Evolutionary conservation across 148 eudicot species (phyloP).

Genomic region (Nyssa sinensis): DNA sequence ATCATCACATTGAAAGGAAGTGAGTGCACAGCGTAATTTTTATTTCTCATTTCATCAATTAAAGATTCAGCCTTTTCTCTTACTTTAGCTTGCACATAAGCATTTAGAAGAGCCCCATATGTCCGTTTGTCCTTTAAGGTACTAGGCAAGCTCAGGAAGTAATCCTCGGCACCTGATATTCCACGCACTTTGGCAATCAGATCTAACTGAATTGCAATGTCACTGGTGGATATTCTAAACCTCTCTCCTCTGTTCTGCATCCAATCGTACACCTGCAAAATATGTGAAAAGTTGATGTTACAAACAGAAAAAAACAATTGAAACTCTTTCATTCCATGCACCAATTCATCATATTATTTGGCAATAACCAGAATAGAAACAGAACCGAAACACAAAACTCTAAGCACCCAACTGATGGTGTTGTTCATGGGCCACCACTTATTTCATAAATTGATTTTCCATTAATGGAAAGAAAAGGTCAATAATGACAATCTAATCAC

Average conservation of each 20-base stretch:
- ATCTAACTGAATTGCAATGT: slow-evolving; percentile 82
- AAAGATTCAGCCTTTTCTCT: slow-evolving; percentile 68
- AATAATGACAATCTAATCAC: background rate
- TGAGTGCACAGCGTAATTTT: slow-evolving; percentile 46
- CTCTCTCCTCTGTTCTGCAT: slow-evolving; percentile 67
- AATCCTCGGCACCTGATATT: slow-evolving; percentile 71
- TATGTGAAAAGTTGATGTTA: background rate
- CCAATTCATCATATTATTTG: background rate
- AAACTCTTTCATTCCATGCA: background rate
- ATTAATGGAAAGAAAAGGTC: background rate
- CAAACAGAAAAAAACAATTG: background rate
- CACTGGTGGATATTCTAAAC: slow-evolving; percentile 62
- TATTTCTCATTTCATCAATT: slow-evolving; percentile 53
- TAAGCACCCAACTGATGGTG: background rate
- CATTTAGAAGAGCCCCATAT: slow-evolving; percentile 81
- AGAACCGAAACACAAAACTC: background rate
- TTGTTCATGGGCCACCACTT: background rate
- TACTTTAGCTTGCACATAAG: slow-evolving; percentile 61
- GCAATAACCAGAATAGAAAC: background rate
- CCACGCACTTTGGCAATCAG: slow-evolving; percentile 79
- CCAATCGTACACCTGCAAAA: slow-evolving; percentile 80
- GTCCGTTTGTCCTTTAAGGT: slow-evolving; percentile 58
- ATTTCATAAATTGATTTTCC: background rate
- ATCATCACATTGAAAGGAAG: slow-evolving; percentile 88
- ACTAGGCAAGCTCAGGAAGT: slow-evolving; percentile 60